Percentiles rank a stretch among this genome's conserved stretches.
Conservation (phyloP, 1,284 basidiomycete genomes). For the Cutaneotrichosporon mucoides region DNA sequence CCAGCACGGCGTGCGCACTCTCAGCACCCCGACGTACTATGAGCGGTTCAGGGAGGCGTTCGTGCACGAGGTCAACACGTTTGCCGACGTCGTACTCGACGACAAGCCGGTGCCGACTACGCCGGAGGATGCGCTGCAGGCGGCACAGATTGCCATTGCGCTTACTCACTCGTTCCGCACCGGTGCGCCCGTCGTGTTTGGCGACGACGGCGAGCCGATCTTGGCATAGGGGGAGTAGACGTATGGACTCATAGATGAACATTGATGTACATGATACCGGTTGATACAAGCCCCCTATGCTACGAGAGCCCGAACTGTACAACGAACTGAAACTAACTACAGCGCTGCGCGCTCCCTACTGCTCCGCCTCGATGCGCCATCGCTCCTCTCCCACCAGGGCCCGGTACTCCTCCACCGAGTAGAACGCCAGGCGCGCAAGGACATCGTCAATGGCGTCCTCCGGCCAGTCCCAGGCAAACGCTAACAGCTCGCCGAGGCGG, state of each 20-base stretch:
- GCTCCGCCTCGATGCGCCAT: conserved; percentile 10
- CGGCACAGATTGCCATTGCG: conserved; percentile 30
- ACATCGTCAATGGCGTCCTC: background rate
- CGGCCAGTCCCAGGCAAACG: background rate
- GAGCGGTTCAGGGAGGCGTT: conserved; percentile 35
- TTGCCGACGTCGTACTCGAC: conserved; percentile 17
- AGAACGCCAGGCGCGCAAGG: background rate
- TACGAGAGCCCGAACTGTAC: too few species aligned
- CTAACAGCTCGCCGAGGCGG: background rate
- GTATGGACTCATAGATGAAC: too few species aligned
- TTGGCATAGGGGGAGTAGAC: conserved; percentile 1
- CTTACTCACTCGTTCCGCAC: conserved; percentile 25
- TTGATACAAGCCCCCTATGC: too few species aligned
- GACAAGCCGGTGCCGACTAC: conserved; percentile 20
- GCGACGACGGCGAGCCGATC: conserved; percentile 28
- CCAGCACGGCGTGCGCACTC: conserved; percentile 28
- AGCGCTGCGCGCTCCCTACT: background rate
- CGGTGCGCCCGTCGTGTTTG: conserved; percentile 27
- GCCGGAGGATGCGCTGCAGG: conserved; percentile 28
- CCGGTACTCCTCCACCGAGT: conserved; percentile 6
- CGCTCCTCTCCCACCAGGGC: conserved; percentile 3
- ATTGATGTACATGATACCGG: too few species aligned
- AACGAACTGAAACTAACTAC: too few species aligned
- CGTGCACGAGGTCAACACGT: conserved; percentile 26
- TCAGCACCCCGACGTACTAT: conserved; percentile 22